Evolutionary conservation across 2,329 filamentous ascomycete species (phyloP).

Genomic region (Monosporascus sp.): DNA sequence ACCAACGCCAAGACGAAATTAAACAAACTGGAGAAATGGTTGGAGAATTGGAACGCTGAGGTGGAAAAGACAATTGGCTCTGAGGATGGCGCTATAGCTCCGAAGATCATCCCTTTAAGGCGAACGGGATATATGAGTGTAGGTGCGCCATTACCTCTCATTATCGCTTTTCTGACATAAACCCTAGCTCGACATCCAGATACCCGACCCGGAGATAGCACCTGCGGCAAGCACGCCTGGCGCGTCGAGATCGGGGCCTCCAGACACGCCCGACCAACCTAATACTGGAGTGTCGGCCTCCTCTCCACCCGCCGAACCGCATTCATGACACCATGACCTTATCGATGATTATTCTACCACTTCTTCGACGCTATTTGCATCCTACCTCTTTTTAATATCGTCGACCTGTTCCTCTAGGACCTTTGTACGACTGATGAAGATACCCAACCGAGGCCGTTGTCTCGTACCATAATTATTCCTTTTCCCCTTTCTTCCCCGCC

Average conservation of each 20-base stretch:
- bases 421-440: constrained; percentile 24
- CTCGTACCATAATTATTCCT: constrained; percentile 2
- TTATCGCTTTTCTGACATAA: constrained; percentile 15
- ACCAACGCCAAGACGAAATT: constrained; percentile 71
- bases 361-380: constrained; percentile 4
- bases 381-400: constrained; percentile 12
- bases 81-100: constrained; percentile 49
- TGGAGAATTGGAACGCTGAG: constrained; percentile 81
- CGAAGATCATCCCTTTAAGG: constrained; percentile 72
- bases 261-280: constrained; percentile 4
- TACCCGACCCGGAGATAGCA: constrained; percentile 70
- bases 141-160: constrained; percentile 29
- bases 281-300: neutral
- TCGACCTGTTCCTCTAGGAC: constrained; percentile 9
- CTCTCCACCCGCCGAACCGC: neutral
- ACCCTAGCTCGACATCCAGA: constrained; percentile 69
- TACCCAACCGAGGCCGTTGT: constrained; percentile 15
- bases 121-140: constrained; percentile 85
- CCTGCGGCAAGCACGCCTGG: constrained; percentile 44
- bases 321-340: neutral
- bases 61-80: constrained; percentile 52
- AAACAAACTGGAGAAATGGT: constrained; percentile 68
- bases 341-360: constrained; percentile 7
- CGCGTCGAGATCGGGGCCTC: constrained; percentile 28
- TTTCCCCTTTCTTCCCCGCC: constrained; percentile 1